Evolutionary conservation across 768 basidiomycete species (phyloP), one percentile per base, ranked within the genome.

Genomic region (Galerina sulciceps): DNA sequence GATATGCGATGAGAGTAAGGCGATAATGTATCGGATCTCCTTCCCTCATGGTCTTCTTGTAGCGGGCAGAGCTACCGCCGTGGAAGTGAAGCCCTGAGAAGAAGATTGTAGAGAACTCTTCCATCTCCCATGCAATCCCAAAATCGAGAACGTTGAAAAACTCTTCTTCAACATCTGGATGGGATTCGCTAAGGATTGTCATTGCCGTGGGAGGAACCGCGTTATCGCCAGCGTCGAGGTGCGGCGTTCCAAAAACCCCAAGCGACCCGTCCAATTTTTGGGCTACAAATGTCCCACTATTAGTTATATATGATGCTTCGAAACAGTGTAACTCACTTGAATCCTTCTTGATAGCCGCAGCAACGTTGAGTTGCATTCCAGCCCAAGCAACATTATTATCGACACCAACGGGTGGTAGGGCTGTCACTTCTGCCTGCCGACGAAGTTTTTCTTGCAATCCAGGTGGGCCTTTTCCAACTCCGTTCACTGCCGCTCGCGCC

Each of bases 141-240:
- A 61, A 31, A 5, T 64, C 63, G 8, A 61, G 18, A 11, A 64
- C 37, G 31, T 57, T 48, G 18, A 64, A 64, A 6, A 42, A 53
- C 47, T 64, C 60, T 1, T 42, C 18, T 6, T 64, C 63, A 3
- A 64, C 44, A 13, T 60, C 57, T 4, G 53, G 50, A 38, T 65
- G 60, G 0, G 51, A 31, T n/a, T 15, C 38, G 1, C 45, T 61
- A 10, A 59, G 51, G 13, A 41, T 48, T 0, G 37, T 35, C 57
- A 61, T 58, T 0, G n/a, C 36, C 6, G 60, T 65, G 6, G 48
- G 53, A 1, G 49, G 23, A 0, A 10, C 51, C 0, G 45, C 17
- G 6, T 48, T 53, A 50, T 65, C 63, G 0, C 26, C 10, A 5
- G 20, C 10, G 36, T 65, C 63, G 2, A 61, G 10, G 35, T 65